Conservation (phyloP, 2,329 filamentous ascomycete genomes). For the Cordyceps cateniannulata region DNA sequence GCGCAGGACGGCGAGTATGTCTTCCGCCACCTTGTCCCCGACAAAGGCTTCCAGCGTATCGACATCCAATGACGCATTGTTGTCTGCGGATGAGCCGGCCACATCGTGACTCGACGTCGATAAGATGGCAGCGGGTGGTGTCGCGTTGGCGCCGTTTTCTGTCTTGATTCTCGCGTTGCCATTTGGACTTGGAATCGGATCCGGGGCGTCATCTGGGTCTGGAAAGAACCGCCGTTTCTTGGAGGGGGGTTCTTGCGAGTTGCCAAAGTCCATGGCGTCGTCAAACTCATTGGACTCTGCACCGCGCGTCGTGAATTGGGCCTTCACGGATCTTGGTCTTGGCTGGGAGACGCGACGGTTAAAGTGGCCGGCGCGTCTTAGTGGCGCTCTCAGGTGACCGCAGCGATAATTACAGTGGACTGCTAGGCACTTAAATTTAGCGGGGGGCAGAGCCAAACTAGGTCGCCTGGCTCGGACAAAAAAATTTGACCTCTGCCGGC, state of each 20-base stretch:
- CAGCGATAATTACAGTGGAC: conserved; percentile 16
- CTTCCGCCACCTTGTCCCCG: conserved; percentile 46
- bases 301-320: background rate
- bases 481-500: conserved; percentile 4
- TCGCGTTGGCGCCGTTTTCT: conserved; percentile 12
- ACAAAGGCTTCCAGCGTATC: conserved; percentile 53
- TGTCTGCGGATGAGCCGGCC: conserved; percentile 20
- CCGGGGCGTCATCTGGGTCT: conserved; percentile 26
- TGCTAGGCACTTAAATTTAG: background rate
- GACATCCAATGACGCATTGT: conserved; percentile 43
- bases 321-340: background rate
- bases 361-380: conserved; percentile 25
- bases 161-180: conserved; percentile 6
- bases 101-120: background rate
- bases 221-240: conserved; percentile 38
- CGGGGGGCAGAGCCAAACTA: background rate
- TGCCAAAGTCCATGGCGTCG: conserved; percentile 31
- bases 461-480: background rate
- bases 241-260: conserved; percentile 35
- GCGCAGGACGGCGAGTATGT: conserved; percentile 44
- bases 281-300: conserved; percentile 14
- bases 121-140: conserved; percentile 10
- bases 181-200: conserved; percentile 7
- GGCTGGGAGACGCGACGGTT: conserved; percentile 32
- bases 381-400: conserved; percentile 36